These are phyloP conservation scores for Pluteus cervinus DNA, from an alignment of 768 basidiomycete genomes.

Conservation along the genomic window DNA sequence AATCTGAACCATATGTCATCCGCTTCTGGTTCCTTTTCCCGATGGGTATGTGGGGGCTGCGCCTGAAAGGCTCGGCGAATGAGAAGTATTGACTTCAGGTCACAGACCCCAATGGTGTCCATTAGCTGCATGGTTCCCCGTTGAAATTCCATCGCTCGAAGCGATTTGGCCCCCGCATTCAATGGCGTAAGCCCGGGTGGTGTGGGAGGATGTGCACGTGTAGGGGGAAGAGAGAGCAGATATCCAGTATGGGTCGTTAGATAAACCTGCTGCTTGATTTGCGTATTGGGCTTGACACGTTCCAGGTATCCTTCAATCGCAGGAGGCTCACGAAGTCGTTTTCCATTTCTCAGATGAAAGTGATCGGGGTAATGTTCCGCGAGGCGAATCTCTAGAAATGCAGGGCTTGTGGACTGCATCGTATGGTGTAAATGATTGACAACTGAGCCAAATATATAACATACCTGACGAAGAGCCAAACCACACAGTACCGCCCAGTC, in stretches of 20 bases:
- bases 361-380: conserved; percentile 59
- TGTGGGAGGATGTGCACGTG: conserved; percentile 58
- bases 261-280: conserved; percentile 57
- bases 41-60: conserved; percentile 29
- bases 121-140: conserved; percentile 63
- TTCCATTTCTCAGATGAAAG: conserved; percentile 38
- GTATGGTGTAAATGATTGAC: conserved; percentile 5
- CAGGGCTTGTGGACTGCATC: conserved; percentile 28
- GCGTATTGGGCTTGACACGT: conserved; percentile 55
- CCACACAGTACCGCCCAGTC: conserved; percentile 76
- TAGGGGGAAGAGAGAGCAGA: conserved; percentile 52
- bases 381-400: conserved; percentile 68
- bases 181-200: conserved; percentile 50
- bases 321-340: conserved; percentile 64
- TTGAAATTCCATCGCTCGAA: conserved; percentile 47
- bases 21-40: conserved; percentile 23
- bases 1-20: conserved; percentile 26
- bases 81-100: conserved; percentile 61
- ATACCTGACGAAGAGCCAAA: conserved; percentile 65
- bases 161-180: conserved; percentile 25
- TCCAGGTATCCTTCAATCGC: conserved; percentile 84
- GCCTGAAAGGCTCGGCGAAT: conserved; percentile 61
- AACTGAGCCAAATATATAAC: conserved; percentile 11
- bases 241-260: conserved; percentile 67
- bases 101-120: conserved; percentile 60